Evolutionary conservation across 257 asterid genomes (phyloP).

Genomic region (Solanum arcanum): DNA sequence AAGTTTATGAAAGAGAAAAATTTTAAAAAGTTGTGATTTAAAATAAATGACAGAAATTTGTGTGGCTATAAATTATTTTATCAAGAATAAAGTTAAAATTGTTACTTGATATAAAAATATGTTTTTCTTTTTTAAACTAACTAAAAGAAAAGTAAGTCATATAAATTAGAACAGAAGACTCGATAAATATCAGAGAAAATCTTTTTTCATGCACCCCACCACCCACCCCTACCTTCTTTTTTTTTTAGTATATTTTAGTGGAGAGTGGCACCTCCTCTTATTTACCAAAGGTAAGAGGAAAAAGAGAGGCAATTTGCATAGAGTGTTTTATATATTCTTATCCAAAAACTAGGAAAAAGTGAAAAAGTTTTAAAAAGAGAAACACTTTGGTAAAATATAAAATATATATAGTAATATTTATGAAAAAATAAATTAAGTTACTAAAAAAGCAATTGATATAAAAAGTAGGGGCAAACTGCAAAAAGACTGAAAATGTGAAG

Average conservation of each 20-base stretch:
- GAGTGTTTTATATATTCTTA: background rate
- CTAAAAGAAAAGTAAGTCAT: too few species aligned
- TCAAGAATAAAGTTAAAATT: too few species aligned
- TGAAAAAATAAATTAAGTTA: background rate
- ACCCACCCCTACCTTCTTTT: background rate
- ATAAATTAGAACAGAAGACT: too few species aligned
- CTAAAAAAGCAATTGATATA: background rate
- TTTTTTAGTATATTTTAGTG: background rate
- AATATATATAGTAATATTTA: background rate
- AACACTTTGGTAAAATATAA: background rate
- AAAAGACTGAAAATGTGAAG: background rate
- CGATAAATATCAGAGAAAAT: too few species aligned
- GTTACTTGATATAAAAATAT: too few species aligned
- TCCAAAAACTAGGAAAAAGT: background rate
- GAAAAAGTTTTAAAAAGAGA: background rate
- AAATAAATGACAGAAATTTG: too few species aligned
- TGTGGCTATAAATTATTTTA: too few species aligned
- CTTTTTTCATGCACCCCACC: background rate
- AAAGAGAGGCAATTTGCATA: background rate
- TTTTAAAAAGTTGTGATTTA: too few species aligned
- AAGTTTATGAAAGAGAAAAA: too few species aligned
- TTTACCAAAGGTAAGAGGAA: background rate
- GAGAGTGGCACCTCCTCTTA: background rate
- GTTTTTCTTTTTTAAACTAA: too few species aligned
- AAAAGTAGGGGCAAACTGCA: background rate